Percentiles rank a stretch among this genome's conserved stretches.
Evolutionary conservation across 148 eudicot species (phyloP).

Genomic region (Heliamphora exappendiculata): DNA sequence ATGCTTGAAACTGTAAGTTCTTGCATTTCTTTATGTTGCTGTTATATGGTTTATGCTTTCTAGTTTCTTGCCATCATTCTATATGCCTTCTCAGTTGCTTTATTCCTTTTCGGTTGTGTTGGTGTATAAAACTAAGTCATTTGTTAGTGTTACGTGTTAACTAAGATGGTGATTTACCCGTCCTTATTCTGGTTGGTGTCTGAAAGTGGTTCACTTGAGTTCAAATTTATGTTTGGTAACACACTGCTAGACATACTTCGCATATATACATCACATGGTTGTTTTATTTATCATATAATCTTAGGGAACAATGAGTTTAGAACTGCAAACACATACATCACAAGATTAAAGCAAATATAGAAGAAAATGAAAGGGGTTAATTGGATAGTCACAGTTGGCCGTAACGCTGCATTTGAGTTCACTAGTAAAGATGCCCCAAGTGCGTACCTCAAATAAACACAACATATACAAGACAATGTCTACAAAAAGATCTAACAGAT

Average conservation of each 20-base stretch:
- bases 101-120: background rate
- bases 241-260: too few species aligned
- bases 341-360: background rate
- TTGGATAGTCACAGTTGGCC: too few species aligned
- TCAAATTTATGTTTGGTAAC: background rate
- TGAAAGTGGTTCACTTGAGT: background rate
- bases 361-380: background rate
- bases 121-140: background rate
- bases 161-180: background rate
- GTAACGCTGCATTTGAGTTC: too few species aligned
- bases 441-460: too few species aligned
- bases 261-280: too few species aligned
- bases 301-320: background rate
- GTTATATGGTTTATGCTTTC: background rate
- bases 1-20: constrained; percentile 96
- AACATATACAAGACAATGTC: too few species aligned
- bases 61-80: background rate
- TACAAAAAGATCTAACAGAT: too few species aligned
- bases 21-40: background rate
- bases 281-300: background rate
- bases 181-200: constrained; percentile 7
- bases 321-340: background rate
- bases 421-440: too few species aligned
- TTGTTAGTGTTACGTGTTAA: background rate
- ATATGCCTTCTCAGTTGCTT: background rate